phyloP scores from a whole-genome alignment of 345 rosid species.

The Heritiera littoralis region DNA sequence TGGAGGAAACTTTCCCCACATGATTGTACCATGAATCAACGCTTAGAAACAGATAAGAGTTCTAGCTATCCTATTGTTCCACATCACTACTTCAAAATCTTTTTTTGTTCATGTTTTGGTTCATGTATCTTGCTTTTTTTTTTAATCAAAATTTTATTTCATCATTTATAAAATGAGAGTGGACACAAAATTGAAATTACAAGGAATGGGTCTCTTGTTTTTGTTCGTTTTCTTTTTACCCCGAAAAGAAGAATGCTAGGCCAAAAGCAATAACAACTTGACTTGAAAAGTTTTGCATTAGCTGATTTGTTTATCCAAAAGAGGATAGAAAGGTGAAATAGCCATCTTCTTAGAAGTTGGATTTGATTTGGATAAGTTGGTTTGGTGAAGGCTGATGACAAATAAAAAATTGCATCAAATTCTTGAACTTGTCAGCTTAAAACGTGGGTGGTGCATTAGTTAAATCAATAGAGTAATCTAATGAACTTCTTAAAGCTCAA shows the following conservation, averaged over 20 bases:
- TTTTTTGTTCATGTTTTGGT: neutral
- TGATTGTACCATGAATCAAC: neutral
- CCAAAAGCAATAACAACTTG: too few species aligned
- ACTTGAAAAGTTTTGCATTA: too few species aligned
- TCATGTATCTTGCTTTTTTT: too few species aligned
- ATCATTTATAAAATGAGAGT: too few species aligned
- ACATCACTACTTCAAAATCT: neutral
- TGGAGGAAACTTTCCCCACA: neutral
- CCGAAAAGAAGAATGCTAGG: too few species aligned
- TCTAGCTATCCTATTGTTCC: neutral
- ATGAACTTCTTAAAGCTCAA: neutral
- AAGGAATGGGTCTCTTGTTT: too few species aligned
- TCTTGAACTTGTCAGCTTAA: neutral
- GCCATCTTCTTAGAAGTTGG: neutral
- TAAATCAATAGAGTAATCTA: neutral
- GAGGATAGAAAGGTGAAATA: neutral
- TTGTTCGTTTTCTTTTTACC: too few species aligned
- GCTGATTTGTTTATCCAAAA: too few species aligned
- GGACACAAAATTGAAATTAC: too few species aligned
- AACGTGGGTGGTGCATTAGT: neutral
- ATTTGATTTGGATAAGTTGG: neutral
- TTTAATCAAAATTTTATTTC: too few species aligned
- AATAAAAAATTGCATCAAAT: neutral
- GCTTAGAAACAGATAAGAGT: slow-evolving; percentile 7
- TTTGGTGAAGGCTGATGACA: slow-evolving; percentile 20